Conservation (phyloP, 2,329 filamentous ascomycete genomes). For the Neopestalotiopsis sp. region DNA sequence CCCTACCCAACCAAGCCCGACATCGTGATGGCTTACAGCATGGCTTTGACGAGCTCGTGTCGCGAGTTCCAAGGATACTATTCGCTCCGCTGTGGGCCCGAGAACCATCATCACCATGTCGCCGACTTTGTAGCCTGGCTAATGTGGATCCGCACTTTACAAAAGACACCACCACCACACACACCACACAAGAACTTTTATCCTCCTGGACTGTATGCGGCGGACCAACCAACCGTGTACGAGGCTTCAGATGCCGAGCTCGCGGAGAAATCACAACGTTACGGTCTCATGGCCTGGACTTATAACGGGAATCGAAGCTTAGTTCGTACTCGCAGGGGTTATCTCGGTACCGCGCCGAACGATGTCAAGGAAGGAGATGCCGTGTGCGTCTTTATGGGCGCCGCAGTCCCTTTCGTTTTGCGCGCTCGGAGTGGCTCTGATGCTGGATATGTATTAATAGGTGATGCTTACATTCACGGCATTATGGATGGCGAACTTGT, state of each 20-base stretch:
- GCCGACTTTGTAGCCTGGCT: conserved; percentile 18
- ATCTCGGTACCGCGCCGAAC: neutral
- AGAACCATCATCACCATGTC: neutral
- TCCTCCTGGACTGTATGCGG: conserved; percentile 12
- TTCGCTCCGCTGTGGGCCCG: neutral
- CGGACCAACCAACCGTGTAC: conserved; percentile 9
- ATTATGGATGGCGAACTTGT: conserved; percentile 19
- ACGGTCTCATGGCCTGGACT: neutral
- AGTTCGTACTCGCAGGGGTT: conserved; percentile 8
- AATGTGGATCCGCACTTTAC: conserved; percentile 8
- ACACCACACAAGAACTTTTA: conserved; percentile 12
- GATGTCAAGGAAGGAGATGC: conserved; percentile 7
- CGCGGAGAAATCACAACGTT: conserved; percentile 1
- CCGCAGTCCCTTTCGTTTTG: conserved; percentile 17
- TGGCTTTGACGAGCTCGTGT: conserved; percentile 14
- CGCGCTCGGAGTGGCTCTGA: neutral
- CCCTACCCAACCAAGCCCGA: conserved; percentile 4
- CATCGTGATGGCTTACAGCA: conserved; percentile 7
- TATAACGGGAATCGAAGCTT: conserved; percentile 8
- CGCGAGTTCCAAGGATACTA: neutral
- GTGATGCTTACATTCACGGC: conserved; percentile 16
- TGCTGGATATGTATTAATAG: conserved; percentile 12
- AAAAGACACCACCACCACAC: neutral
- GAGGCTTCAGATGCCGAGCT: neutral
- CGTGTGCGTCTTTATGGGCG: conserved; percentile 14